Base-by-base conservation (phyloP, 2,329 filamentous ascomycete genomes). In the Trichothecium sympodiale region DNA sequence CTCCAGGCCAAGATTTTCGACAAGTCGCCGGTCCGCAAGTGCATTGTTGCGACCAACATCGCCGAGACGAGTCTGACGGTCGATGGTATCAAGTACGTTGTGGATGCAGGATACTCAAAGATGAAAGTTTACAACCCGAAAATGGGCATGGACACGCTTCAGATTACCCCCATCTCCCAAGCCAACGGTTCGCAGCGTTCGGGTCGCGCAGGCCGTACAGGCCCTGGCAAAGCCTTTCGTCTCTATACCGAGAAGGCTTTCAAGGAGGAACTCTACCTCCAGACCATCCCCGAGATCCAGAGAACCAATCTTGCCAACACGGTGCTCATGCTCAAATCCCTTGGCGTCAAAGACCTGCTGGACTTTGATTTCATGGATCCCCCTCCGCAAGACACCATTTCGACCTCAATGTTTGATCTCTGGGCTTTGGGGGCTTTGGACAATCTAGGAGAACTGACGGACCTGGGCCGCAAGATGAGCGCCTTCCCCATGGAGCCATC, bases 341-440 rank as follows among this genome's bases (percentile, higher is more conserved):
- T 98, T 1, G 91, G 91, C 0, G 89, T 98, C 14, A 89, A 85
- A 52, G 88, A 98, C 46, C 67, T 98, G 8, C 63, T 98, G 1
- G 89, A 98, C 56, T 98, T 98, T 52, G 87, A 96, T 55, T 98
- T 98, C 49, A 96, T 98, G 89, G 91, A 98, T 47, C 91, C 91
- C 2, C 91, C 91, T 6, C 91, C 91, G 0, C 91, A 98, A 59
- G 93, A 98, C 51, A 95, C 88, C 1, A 96, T 98, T 45, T 89
- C 86, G 1, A 98, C 91, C 0, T 95, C 88, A 4, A 78, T 98
- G 26, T 98, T 96, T 60, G 91, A 98, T 49, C 74, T 98, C 1
- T 98, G 91, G 91, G 88, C 91, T 0, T 69, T 98, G 0, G 91
- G 91, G 2, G 89, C 91, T 1, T 62, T 98, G 10, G 86, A 95